Evolutionary conservation across 371 early-diverging fungal species (phyloP).

Genomic region (Mucor lusitanicus): DNA sequence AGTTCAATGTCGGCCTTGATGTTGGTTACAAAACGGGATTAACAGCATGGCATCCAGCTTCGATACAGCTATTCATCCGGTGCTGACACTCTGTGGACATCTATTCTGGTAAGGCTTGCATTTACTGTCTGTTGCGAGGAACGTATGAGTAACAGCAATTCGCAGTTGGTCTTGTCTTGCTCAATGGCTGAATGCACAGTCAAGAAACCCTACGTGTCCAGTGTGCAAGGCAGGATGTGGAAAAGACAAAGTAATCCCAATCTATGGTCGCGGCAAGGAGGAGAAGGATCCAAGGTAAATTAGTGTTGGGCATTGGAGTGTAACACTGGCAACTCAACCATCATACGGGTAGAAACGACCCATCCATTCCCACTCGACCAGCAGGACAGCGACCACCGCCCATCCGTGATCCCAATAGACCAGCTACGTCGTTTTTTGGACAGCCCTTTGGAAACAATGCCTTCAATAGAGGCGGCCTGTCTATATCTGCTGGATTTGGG

Average conservation of each 20-base stretch:
- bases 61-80: slow-evolving; percentile 40
- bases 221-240: slow-evolving; percentile 82
- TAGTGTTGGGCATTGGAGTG: not conserved
- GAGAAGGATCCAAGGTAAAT: slow-evolving; percentile 69
- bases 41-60: slow-evolving; percentile 18
- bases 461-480: slow-evolving; percentile 50
- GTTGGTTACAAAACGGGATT: not conserved
- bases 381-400: slow-evolving; percentile 73
- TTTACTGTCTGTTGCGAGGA: not conserved
- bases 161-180: slow-evolving; percentile 70
- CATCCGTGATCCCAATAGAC: slow-evolving; percentile 51
- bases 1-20: not conserved
- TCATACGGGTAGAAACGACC: slow-evolving; percentile 22
- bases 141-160: not conserved
- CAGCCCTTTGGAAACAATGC: slow-evolving; percentile 52
- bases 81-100: slow-evolving; percentile 40
- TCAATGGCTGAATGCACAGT: slow-evolving; percentile 71
- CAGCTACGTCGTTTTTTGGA: slow-evolving; percentile 46
- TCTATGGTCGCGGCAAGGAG: slow-evolving; percentile 78
- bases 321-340: not conserved
- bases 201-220: slow-evolving; percentile 70
- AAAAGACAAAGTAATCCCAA: slow-evolving; percentile 77
- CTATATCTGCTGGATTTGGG: slow-evolving; percentile 56
- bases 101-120: slow-evolving; percentile 33
- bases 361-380: slow-evolving; percentile 66